Conservation (phyloP, 1,284 basidiomycete genomes). For the Peniophora sp. region DNA sequence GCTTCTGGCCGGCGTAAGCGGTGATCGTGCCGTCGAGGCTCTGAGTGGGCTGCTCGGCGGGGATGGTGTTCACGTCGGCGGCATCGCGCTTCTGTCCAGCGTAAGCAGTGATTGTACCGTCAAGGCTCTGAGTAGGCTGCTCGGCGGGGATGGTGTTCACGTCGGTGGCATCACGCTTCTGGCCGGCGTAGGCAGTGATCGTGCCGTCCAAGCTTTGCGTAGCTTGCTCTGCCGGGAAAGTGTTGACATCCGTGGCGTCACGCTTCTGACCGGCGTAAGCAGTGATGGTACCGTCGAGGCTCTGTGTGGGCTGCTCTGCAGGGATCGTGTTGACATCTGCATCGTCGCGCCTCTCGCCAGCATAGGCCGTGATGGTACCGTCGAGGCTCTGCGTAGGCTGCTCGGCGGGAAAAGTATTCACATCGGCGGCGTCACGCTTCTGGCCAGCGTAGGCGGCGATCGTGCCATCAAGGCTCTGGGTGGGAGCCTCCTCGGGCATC, state of each 20-base stretch:
- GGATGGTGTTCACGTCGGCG: conserved; percentile 12
- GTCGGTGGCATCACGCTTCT: conserved; percentile 4
- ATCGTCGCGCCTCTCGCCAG: conserved; percentile 1
- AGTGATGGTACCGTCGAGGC: neutral
- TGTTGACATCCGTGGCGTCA: conserved; percentile 2
- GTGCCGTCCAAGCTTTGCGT: conserved; percentile 16
- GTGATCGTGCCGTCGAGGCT: neutral
- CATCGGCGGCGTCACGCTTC: conserved; percentile 6
- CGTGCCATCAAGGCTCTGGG: conserved; percentile 10
- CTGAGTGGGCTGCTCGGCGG: conserved; percentile 8
- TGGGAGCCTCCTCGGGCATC: conserved; percentile 25
- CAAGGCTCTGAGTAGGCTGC: conserved; percentile 11
- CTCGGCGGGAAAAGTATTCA: conserved; percentile 13
- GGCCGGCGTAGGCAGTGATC: conserved; percentile 15
- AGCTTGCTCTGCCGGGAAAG: conserved; percentile 3
- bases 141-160: conserved; percentile 14
- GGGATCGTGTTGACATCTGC: conserved; percentile 6
- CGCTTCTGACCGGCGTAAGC: conserved; percentile 2
- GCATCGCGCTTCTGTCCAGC: conserved; percentile 9
- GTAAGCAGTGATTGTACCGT: conserved; percentile 1
- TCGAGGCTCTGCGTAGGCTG: conserved; percentile 4
- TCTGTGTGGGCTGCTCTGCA: conserved; percentile 6
- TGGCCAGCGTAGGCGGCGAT: conserved; percentile 4
- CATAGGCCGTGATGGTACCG: neutral
- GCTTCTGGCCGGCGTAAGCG: neutral